Base-by-base conservation (phyloP, 2,329 filamentous ascomycete species). In the Aspergillus sp. region DNA sequence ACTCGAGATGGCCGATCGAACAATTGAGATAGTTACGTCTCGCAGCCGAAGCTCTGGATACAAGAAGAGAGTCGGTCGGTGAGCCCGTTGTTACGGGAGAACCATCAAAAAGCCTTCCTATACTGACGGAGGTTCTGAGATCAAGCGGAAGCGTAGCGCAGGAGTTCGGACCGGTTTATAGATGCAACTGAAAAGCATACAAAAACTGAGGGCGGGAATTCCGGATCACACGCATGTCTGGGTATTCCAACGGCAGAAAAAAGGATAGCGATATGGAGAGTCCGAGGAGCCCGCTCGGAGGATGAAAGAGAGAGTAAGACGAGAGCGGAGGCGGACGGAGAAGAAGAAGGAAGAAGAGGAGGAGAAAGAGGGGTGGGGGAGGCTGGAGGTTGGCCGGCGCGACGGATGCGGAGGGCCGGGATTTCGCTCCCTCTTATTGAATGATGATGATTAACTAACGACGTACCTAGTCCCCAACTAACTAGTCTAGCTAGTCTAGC, bases 401-500 rank as follows among this genome's bases (percentile, higher is more conserved):
- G 40, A 44, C 47, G 47, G 47, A 49, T 49, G 47, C 40, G 40
- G 47, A 49, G 47, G 30, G n/a, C 47, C 36, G 36, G 35, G 14
- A n/a, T 38, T 17, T n/a, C 14, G 14, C 16, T n/a, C 35, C 11
- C 13, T n/a, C 14, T n/a, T 13, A 38, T n/a, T 38, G 35, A 38
- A n/a, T n/a, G 35, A 17, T 36, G 11, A 13, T n/a, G 14, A 38
- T 17, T 38, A 38, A 38, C 14, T 38, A n/a, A 38, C 14, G 14
- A 17, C 14, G 35, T 36, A n/a, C 35, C 35, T 38, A 38, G 35
- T n/a, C 35, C 5, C 22, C 7, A 4, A 22, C 22, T 22, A 42
- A n/a, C 5, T 22, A 6, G 6, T 19, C 19, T n/a, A 9, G 5
- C 17, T 4, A 30, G 22, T 22, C 10, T 11, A 30, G 26, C 26